Percentiles rank a stretch among this genome's conserved stretches.
phyloP scores from a whole-genome alignment of 495 filamentous ascomycete genomes.

The Trichocladium antarcticum region DNA sequence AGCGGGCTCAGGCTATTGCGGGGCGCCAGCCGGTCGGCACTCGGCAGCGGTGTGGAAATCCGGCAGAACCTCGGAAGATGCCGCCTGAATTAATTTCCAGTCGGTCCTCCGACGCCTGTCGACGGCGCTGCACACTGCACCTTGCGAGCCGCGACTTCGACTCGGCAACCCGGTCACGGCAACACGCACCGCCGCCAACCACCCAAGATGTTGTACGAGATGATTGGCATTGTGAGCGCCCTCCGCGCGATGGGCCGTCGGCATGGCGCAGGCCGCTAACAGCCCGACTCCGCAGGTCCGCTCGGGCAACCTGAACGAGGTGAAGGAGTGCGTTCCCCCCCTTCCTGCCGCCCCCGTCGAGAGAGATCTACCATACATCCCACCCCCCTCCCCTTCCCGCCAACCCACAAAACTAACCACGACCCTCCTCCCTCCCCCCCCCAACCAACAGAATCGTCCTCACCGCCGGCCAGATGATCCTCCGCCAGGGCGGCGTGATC shows the following conservation, averaged over 20 bases:
- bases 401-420: constrained; percentile 1
- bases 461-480: constrained; percentile 71
- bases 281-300: constrained; percentile 53
- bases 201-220: constrained; percentile 81
- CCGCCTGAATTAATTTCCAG: constrained; percentile 5
- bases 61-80: constrained; percentile 9
- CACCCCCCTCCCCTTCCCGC: neutral
- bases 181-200: neutral
- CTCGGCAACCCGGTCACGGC: constrained; percentile 1
- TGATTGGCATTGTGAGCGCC: constrained; percentile 76
- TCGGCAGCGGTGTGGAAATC: neutral
- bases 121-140: too few relatives aligned
- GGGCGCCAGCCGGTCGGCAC: too few relatives aligned
- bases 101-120: too few relatives aligned
- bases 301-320: constrained; percentile 72
- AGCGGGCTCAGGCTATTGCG: too few relatives aligned
- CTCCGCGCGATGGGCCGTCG: neutral
- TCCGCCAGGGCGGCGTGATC: constrained; percentile 77
- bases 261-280: neutral
- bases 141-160: neutral
- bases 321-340: constrained; percentile 67
- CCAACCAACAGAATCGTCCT: constrained; percentile 60
- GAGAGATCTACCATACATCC: neutral
- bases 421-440: neutral
- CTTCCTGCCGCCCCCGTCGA: neutral